These are phyloP conservation scores for Emericellopsis terricola DNA, from an alignment of 495 filamentous ascomycete species.

Conservation along the genomic window DNA sequence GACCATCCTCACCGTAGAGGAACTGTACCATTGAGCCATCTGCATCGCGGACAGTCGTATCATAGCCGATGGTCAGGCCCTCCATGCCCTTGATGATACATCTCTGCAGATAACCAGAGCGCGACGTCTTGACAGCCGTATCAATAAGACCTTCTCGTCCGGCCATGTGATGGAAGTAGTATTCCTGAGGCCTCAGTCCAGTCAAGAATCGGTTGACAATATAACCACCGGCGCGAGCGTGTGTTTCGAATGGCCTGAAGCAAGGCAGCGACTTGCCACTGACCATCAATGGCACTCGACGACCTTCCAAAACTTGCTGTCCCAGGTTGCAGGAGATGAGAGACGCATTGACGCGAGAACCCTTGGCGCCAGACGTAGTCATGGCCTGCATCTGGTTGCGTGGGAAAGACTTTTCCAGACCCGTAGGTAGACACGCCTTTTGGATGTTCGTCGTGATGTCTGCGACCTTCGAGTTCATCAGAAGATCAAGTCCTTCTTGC, in stretches of 20 bases:
- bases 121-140: constrained; percentile 95
- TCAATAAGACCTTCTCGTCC: constrained; percentile 97
- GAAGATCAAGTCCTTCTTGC: constrained; percentile 67
- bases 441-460: constrained; percentile 68
- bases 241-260: constrained; percentile 81
- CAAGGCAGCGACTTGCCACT: constrained; percentile 93
- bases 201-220: constrained; percentile 95
- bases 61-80: constrained; percentile 78
- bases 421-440: constrained; percentile 54
- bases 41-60: constrained; percentile 81
- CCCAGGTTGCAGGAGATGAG: constrained; percentile 95
- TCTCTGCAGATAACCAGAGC: constrained; percentile 91
- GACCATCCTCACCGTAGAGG: constrained; percentile 87
- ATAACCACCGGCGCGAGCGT: constrained; percentile 83
- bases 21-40: constrained; percentile 92
- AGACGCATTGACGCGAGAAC: constrained; percentile 81
- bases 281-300: constrained; percentile 91
- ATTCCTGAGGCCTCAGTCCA: constrained; percentile 91
- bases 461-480: constrained; percentile 56
- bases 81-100: constrained; percentile 99
- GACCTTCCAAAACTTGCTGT: constrained; percentile 90
- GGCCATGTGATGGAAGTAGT: constrained; percentile 99
- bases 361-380: constrained; percentile 95
- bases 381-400: constrained; percentile 98
- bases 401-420: constrained; percentile 81